A percentile compares a stretch with the other conserved stretches of the same genome.
Evolutionary conservation across 2,329 filamentous ascomycete genomes (phyloP).

Genomic region (Xylaria hypoxylon): DNA sequence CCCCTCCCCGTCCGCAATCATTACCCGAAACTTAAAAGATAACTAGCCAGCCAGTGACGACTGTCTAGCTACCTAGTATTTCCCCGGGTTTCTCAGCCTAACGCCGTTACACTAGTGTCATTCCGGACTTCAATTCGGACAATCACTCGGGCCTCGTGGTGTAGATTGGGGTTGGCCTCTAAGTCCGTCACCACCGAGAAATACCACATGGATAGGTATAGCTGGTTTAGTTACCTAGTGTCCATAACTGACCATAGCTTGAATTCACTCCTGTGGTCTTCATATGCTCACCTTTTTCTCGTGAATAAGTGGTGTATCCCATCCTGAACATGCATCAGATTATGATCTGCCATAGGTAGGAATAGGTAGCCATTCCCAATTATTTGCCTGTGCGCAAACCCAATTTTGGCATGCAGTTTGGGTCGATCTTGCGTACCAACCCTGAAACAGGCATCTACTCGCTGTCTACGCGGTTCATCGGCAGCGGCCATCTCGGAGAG

Average conservation of each 20-base stretch:
- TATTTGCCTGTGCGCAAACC: too few species aligned
- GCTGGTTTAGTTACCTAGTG: too few species aligned
- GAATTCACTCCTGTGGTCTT: background rate
- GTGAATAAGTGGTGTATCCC: background rate
- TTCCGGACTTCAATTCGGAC: slow-evolving; percentile 2
- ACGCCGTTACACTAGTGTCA: background rate
- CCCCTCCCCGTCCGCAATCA: background rate
- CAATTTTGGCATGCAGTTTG: background rate
- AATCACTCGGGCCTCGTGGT: background rate
- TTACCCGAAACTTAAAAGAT: background rate
- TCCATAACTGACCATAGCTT: too few species aligned
- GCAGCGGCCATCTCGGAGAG: slow-evolving; percentile 22
- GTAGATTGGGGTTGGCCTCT: background rate
- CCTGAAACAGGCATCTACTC: background rate
- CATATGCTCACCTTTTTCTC: background rate
- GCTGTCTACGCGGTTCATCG: background rate
- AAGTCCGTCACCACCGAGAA: background rate
- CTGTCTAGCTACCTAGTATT: background rate
- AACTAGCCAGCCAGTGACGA: background rate
- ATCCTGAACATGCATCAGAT: background rate
- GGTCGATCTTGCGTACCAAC: background rate
- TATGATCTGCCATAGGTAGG: too few species aligned
- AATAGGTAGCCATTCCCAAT: too few species aligned
- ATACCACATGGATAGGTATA: too few species aligned
- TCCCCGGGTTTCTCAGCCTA: slow-evolving; percentile 10